A percentile compares a stretch with the other conserved stretches of the same genome.
These are phyloP conservation scores for Hypoxylon sp. DNA, from an alignment of 2,329 filamentous ascomycete genomes.

Conservation along the genomic window DNA sequence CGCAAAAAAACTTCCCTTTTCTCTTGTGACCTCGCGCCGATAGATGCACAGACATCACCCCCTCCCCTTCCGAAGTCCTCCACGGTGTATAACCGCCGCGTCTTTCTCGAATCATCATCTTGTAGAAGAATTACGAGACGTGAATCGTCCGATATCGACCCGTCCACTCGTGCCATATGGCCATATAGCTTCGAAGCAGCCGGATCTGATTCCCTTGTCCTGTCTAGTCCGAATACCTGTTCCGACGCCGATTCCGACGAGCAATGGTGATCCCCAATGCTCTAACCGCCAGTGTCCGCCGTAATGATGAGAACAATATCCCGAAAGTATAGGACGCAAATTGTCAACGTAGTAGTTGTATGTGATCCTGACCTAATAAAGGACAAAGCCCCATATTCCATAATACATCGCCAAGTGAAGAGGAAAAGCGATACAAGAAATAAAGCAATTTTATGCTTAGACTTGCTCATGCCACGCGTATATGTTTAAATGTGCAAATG, in stretches of 20 bases:
- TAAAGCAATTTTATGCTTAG: slow-evolving; percentile 36
- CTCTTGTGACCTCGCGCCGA: slow-evolving; percentile 17
- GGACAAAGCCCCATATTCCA: slow-evolving; percentile 30
- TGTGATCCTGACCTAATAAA: no score
- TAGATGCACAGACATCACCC: slow-evolving; percentile 17
- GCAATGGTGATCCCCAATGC: slow-evolving; percentile 27
- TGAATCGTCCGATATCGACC: slow-evolving; percentile 20
- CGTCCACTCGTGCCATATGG: slow-evolving; percentile 28
- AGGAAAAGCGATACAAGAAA: slow-evolving; percentile 1
- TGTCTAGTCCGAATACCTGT: slow-evolving; percentile 36
- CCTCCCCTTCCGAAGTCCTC: no score
- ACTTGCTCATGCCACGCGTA: slow-evolving; percentile 38
- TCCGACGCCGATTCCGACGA: slow-evolving; percentile 35
- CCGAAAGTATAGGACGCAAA: slow-evolving; percentile 26
- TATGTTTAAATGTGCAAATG: no score
- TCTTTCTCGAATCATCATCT: slow-evolving; percentile 23
- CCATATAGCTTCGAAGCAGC: slow-evolving; percentile 35
- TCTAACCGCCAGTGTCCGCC: slow-evolving; percentile 16
- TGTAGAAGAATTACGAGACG: slow-evolving; percentile 23
- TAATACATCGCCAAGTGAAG: slow-evolving; percentile 43
- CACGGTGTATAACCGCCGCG: slow-evolving; percentile 1
- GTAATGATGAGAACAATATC: slow-evolving; percentile 20
- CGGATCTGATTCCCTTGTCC: slow-evolving; percentile 36
- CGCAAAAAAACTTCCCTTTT: slow-evolving; percentile 36
- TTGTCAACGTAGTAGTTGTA: no score